Evolutionary conservation across 768 basidiomycete genomes (phyloP).

Genomic region (Tylopilus sp.): DNA sequence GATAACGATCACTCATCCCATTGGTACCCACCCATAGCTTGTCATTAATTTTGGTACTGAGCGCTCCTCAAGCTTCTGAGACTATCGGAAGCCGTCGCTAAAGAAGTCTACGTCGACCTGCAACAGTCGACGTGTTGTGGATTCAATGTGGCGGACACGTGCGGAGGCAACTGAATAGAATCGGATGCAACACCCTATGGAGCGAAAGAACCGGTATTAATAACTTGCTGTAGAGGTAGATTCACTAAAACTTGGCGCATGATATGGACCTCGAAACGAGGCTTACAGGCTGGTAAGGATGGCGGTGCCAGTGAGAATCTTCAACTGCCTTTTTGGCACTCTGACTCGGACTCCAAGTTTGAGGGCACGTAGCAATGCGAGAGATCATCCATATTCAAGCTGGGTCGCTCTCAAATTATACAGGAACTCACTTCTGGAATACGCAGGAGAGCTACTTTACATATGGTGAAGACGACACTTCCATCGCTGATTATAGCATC

Average conservation of each 20-base stretch:
- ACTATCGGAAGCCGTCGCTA: background rate
- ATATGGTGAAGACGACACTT: constrained; percentile 42
- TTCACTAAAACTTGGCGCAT: background rate
- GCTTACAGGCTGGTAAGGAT: no score
- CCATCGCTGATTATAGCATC: constrained; percentile 47
- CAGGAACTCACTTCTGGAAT: constrained; percentile 81
- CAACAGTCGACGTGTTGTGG: background rate
- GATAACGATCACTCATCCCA: background rate
- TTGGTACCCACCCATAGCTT: background rate
- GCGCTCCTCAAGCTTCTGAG: background rate
- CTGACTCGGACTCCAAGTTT: background rate
- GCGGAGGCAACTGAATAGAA: background rate
- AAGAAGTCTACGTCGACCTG: background rate
- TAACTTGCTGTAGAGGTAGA: background rate
- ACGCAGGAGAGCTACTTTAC: constrained; percentile 69
- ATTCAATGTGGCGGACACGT: constrained; percentile 1
- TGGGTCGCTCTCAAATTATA: constrained; percentile 61
- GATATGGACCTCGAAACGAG: no score
- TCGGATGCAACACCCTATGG: background rate
- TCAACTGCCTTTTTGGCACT: no score
- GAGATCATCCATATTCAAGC: constrained; percentile 81
- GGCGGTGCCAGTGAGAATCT: no score
- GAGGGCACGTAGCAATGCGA: constrained; percentile 44
- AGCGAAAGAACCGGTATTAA: background rate
- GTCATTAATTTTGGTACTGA: background rate